Evolutionary conservation across 2,329 filamentous ascomycete species (phyloP), one percentile per base, ranked within the genome.

Genomic region (Paramyrothecium sp.): DNA sequence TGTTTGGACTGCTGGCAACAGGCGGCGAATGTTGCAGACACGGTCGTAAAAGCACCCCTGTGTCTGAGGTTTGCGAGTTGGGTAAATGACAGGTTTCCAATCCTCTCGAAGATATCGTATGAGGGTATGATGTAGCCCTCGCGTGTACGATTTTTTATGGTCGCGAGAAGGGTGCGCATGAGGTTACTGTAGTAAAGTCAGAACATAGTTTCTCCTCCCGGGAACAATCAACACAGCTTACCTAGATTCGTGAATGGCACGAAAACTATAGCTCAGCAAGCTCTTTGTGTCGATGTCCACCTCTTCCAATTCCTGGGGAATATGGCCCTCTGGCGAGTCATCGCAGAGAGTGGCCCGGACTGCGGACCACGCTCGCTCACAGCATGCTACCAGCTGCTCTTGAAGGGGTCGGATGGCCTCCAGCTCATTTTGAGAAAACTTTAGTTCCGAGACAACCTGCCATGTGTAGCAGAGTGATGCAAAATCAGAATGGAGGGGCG

Each of bases 211-310:
- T 44, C 5, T 7, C 38, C 5, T 38, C 20, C 11, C 3, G 20
- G 7, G 30, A 53, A 16, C n/a, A 19, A 7, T 34, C 26, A 12
- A 33, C 22, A 11, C 3, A 58, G 56, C 74, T 59, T 76, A 92
- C 89, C 91, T 97, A 22, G 93, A 91, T 74, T 99, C 95, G 60
- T 97, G 94, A n/a, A 97, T 81, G 7, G 92, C 91, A 65, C 95
- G 86, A 83, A 97, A 99, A 60, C 92, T 97, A 71, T 95, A 99
- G 62, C 94, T 98, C 51, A 99, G 75, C 19, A 96, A 82, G 65
- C 96, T 92, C 69, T 97, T 98, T 0, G 92, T 92, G 54, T 90
- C 88, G 2, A 92, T 80, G 4, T 89, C 82, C 17, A 85, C 76
- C 34, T 89, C 88, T 54, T 90, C 85, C n/a, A 91, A 72, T 23